Base-by-base conservation (phyloP, 176 grass and related monocot genomes). In the Eremochloa ophiuroides region DNA sequence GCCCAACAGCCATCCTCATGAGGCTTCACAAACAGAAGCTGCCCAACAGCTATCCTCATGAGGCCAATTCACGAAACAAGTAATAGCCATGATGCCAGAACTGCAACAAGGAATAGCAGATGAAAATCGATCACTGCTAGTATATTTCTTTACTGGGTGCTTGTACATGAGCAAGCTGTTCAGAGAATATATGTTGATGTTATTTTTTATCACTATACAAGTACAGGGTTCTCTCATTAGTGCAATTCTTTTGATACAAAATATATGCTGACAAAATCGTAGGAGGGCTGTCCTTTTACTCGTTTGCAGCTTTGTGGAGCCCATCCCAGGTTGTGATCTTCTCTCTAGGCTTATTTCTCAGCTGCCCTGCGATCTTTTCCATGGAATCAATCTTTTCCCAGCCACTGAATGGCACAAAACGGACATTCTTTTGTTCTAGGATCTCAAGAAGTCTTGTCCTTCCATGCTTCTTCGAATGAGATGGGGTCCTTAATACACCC, bases 301-400 rank as follows among this genome's bases (percentile, higher is more conserved):
- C 65, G 10, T 84, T 74, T 59, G 88, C 85, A 75, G 66, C 86
- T 58, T 47, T 66, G 43, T 89, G 80, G 62, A 94, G 90, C 23
- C 85, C 92, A 78, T 91, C 68, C 92, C 86, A 89, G 60, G 82
- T 65, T 13, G 88, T 87, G 71, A 95, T 81, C 82, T 94, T 98
- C 56, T 94, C 66, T 86, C 95, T 95, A 37, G 88, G 88, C 46
- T 91, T 93, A 76, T 89, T 93, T 71, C 72, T 89, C 51, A 80
- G 31, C 58, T 84, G 37, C 17, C 92, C 92, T 59, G 50, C 39
- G 5, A 65, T 73, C 78, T 88, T 98, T 83, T 98, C 88, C 72
- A 86, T 88, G 22, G 76, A 72, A 76, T 95, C 88, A 26, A 93
- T 93, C 83, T 87, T 98, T 62, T 91, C 79, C 95, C 95, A 95